Conservation (phyloP, 176 grass and related monocot species). For the Typha latifolia region DNA sequence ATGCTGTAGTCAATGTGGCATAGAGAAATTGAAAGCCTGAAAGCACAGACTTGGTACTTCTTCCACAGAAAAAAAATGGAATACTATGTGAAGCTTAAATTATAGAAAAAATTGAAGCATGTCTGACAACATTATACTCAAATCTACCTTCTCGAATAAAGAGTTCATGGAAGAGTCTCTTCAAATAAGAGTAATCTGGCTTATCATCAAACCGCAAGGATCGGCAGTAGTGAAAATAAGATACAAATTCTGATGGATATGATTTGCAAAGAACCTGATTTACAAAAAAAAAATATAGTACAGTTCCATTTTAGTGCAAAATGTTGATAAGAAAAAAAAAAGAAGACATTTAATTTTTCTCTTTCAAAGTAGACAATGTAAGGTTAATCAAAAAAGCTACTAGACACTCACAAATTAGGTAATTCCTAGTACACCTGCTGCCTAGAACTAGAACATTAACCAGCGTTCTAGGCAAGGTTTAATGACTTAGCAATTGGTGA, state of each 20-base stretch:
- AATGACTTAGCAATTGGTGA: too few species aligned
- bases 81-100: neutral
- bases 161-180: conserved; percentile 55
- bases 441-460: too few species aligned
- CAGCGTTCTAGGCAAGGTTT: too few species aligned
- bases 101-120: too few species aligned
- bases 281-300: conserved; percentile 1
- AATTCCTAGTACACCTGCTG: too few species aligned
- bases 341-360: neutral
- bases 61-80: neutral
- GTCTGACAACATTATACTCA: neutral
- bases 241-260: conserved; percentile 61
- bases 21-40: neutral
- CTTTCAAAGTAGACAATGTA: too few species aligned
- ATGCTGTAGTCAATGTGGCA: neutral
- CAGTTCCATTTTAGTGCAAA: conserved; percentile 1
- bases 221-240: conserved; percentile 75
- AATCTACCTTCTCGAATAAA: conserved; percentile 60
- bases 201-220: conserved; percentile 79
- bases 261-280: conserved; percentile 71
- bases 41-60: neutral
- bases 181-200: conserved; percentile 75
- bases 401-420: too few species aligned
- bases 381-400: too few species aligned
- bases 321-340: neutral